A percentile compares a stretch with the other conserved stretches of the same genome.
Evolutionary conservation across 352 stramenopile species (phyloP).

Genomic region (Pilasporangium apinafurcum): DNA sequence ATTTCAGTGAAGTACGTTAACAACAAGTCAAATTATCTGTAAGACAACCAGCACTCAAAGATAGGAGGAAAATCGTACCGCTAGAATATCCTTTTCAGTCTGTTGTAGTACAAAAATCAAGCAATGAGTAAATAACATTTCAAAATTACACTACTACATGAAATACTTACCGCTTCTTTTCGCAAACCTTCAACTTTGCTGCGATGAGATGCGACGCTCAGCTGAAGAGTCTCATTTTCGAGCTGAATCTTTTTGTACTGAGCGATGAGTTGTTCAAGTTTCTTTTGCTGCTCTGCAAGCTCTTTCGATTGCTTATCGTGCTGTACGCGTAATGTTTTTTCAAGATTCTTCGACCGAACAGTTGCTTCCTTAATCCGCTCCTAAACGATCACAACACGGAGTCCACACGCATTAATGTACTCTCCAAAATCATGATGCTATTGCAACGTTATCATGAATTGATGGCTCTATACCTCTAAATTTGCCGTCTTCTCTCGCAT

Average conservation of each 20-base stretch:
- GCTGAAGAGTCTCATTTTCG: constrained; percentile 78
- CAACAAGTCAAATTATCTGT: not conserved
- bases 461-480: constrained; percentile 38
- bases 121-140: not conserved
- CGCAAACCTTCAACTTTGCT: constrained; percentile 65
- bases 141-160: not conserved
- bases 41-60: not conserved
- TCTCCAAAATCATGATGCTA: too few species aligned
- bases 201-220: constrained; percentile 52
- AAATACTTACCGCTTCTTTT: constrained; percentile 73
- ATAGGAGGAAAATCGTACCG: constrained; percentile 29
- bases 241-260: constrained; percentile 79
- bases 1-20: not conserved
- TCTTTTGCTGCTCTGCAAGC: constrained; percentile 65
- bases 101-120: constrained; percentile 11
- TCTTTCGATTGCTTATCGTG: constrained; percentile 76
- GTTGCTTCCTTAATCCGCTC: constrained; percentile 86
- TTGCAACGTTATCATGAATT: too few species aligned
- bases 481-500: constrained; percentile 87
- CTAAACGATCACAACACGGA: constrained; percentile 1
- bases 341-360: constrained; percentile 50
- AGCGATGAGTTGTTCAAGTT: constrained; percentile 67
- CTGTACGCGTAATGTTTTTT: constrained; percentile 64
- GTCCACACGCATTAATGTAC: not conserved
- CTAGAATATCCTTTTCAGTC: constrained; percentile 85